Evolutionary conservation across 805 yeast species (phyloP).

Genomic region (Cyberlindnera sargentensis): DNA sequence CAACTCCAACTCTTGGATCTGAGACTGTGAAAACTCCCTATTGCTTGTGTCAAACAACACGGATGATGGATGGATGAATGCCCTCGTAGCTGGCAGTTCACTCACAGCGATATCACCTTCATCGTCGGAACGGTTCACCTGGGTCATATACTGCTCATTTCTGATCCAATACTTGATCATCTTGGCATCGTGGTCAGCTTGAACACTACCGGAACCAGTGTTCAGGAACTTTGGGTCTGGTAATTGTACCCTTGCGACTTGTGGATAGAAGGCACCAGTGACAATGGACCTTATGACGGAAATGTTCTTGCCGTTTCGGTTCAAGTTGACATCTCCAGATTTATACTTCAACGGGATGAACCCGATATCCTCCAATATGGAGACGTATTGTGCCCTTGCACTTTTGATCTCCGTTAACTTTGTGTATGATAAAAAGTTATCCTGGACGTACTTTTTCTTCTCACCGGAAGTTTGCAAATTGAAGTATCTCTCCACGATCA

Average conservation of each 20-base stretch:
- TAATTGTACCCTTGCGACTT: conserved; percentile 68
- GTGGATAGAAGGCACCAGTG: conserved; percentile 80
- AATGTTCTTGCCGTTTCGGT: conserved; percentile 44
- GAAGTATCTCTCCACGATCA: conserved; percentile 51
- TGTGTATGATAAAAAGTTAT: conserved; percentile 53
- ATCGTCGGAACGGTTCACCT: conserved; percentile 5
- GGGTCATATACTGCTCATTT: conserved; percentile 42
- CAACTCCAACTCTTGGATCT: conserved; percentile 21
- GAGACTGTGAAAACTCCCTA: conserved; percentile 21
- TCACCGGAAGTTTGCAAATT: conserved; percentile 18
- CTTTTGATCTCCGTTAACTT: conserved; percentile 67
- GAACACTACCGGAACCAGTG: conserved; percentile 72
- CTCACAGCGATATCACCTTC: conserved; percentile 14
- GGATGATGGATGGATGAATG: conserved; percentile 85
- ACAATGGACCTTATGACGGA: conserved; percentile 57
- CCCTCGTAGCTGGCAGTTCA: conserved; percentile 53
- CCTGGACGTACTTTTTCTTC: conserved; percentile 41
- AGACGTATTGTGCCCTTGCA: conserved; percentile 59
- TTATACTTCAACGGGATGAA: conserved; percentile 55
- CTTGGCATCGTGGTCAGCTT: conserved; percentile 77
- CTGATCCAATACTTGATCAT: conserved; percentile 67
- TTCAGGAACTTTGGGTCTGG: conserved; percentile 75
- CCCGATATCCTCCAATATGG: conserved; percentile 71
- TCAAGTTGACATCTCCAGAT: conserved; percentile 28
- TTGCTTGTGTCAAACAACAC: conserved; percentile 49